Conservation (phyloP, 352 stramenopile genomes). For the Heterotrichella gracilis region DNA sequence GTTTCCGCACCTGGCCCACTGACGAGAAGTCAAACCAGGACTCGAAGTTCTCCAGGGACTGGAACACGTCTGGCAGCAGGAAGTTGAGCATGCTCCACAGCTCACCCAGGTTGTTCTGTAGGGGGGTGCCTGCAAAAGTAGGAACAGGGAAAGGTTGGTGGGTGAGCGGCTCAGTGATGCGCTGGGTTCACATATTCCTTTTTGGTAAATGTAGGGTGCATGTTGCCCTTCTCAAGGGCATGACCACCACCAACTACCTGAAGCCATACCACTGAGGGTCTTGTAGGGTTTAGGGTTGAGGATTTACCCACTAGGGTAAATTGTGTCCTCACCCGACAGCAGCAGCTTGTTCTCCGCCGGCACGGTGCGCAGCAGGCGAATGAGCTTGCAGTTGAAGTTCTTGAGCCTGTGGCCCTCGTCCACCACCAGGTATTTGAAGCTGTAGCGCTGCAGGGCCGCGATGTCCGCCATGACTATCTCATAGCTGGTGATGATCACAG, state of each 20-base stretch:
- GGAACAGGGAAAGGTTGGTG: too few relatives aligned
- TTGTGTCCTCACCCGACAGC: too few relatives aligned
- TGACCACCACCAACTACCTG: too few relatives aligned
- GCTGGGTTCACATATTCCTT: too few relatives aligned
- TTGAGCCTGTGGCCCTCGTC: conserved; percentile 85
- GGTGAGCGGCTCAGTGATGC: too few relatives aligned
- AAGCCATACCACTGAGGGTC: too few relatives aligned
- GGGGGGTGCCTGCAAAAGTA: conserved; percentile 68
- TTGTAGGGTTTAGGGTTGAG: too few relatives aligned
- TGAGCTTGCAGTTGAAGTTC: conserved; percentile 33
- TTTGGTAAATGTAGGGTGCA: background rate
- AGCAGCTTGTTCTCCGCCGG: conserved; percentile 19
- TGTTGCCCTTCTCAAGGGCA: background rate
- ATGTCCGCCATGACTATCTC: conserved; percentile 35
- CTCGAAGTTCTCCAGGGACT: conserved; percentile 78
- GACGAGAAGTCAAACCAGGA: conserved; percentile 23
- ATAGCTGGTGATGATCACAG: background rate
- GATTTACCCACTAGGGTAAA: too few relatives aligned
- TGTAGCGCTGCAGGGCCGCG: conserved; percentile 46
- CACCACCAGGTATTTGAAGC: conserved; percentile 72
- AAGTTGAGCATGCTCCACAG: conserved; percentile 89
- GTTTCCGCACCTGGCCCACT: background rate
- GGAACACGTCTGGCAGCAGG: conserved; percentile 78
- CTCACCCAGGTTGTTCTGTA: conserved; percentile 91
- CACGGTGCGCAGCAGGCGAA: conserved; percentile 17